Conservation (phyloP, 352 stramenopile genomes). For the Bremia lactucae region DNA sequence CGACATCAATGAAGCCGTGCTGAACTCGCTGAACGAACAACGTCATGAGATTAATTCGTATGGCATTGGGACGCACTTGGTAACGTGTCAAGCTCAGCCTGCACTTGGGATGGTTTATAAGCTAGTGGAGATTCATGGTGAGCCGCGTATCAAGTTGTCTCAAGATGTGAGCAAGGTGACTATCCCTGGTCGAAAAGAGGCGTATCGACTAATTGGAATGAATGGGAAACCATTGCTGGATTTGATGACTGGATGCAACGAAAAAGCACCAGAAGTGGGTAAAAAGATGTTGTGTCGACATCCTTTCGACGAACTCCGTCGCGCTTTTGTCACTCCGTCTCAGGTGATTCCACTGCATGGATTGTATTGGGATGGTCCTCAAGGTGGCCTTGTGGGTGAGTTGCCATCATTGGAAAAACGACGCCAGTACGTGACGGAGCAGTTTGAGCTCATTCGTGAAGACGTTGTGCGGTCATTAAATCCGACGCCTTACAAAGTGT, state of each 20-base stretch:
- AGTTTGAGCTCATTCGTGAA: constrained; percentile 89
- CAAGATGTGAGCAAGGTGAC: constrained; percentile 95
- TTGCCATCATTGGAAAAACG: constrained; percentile 71
- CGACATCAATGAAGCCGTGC: constrained; percentile 97
- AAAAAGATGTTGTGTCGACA: constrained; percentile 91
- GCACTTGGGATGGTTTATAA: constrained; percentile 99
- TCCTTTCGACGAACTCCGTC: constrained; percentile 92
- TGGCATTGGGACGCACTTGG: constrained; percentile 91
- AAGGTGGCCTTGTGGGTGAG: constrained; percentile 52
- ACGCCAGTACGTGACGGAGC: constrained; percentile 79
- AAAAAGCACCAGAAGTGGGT: constrained; percentile 70
- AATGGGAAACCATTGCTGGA: constrained; percentile 86
- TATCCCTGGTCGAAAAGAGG: constrained; percentile 84
- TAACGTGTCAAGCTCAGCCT: constrained; percentile 98
- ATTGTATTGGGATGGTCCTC: constrained; percentile 86
- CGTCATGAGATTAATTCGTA: constrained; percentile 93
- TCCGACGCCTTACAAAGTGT: constrained; percentile 93
- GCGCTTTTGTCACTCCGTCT: constrained; percentile 89
- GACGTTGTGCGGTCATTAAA: constrained; percentile 93
- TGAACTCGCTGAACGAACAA: constrained; percentile 91
- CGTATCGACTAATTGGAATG: constrained; percentile 84
- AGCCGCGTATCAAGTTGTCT: constrained; percentile 96
- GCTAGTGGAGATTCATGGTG: constrained; percentile 94
- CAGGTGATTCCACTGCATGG: constrained; percentile 84
- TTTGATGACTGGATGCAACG: constrained; percentile 82